Base-by-base conservation (phyloP, 1,284 basidiomycete species). In the Cutaneotrichosporon cutaneum region DNA sequence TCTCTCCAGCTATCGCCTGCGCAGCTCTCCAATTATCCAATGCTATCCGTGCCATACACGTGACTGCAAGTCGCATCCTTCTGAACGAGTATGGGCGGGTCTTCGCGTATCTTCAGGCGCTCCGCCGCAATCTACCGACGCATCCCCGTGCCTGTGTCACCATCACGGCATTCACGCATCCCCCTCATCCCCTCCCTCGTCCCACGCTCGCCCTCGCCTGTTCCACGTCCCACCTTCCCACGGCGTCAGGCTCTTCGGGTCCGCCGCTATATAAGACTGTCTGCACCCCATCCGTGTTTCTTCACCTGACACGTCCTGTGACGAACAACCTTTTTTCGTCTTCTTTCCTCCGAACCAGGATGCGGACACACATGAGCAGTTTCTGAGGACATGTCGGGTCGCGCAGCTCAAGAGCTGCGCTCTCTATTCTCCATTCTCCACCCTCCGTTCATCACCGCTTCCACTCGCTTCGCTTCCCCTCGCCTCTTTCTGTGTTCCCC, bases 271-370 rank as follows among this genome's bases (percentile, higher is more conserved):
- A 54, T 39, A 54, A 42, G 9, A 6, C 16, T n/a, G 21, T 2
- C 4, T 3, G 10, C 7, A 3, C 6, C 21, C 2, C 24, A 26
- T 27, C 21, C 26, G 9, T 22, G 52, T 39, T 39, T 54, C 52
- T 21, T 33, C n/a, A 54, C 32, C 52, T 51, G 48, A 51, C 48
- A 51, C 51, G 22, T 54, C 52, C 52, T 13, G 16, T 54, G 52
- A 54, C 24, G 52, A 54, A 14, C 22, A 39, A 54, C 52, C 52
- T 39, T 39, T 39, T 54, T 54, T 32, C n/a, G 52, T 54, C 52
- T 54, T 54, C 52, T 54, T 54, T 54, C 52, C 52, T 54, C 52
- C 22, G 52, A 54, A 21, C 35, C 4, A 11, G 30, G n/a, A 39
- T 54, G 52, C 35, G 33, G 52, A 53, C 32, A 54, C 33, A 22